Evolutionary conservation across 768 basidiomycete genomes (phyloP), one percentile per base, ranked within the genome.

Genomic region (Pulveroboletus sp.): DNA sequence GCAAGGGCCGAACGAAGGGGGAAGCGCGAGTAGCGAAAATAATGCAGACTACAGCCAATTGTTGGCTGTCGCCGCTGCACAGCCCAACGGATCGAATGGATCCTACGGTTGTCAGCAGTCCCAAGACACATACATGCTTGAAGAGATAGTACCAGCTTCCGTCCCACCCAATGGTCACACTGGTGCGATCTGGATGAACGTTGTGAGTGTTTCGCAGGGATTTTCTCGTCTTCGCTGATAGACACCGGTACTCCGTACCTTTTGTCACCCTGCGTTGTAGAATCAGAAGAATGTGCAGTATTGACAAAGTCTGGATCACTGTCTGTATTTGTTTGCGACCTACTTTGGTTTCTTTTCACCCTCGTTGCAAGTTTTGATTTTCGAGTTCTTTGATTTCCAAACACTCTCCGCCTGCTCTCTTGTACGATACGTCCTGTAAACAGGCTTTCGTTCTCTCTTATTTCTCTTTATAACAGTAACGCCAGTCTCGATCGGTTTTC

Each of bases 121-220:
- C 12, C 79, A 81, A 47, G 82, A 86, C 45, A 73, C 80, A 45
- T 89, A 79, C 57, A 79, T 87, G 73, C 73, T 81, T 31, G 86
- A 87, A 61, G 85, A 86, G 70, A 78, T 80, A 52, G 79, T 80
- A 44, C 64, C 65, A 37, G 63, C 64, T 22, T 66, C 60, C 39
- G 38, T 56, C 26, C 68, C 67, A n/a, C 46, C 55, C 49, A 65
- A 59, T 40, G 58, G 60, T n/a, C 61, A 68, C 45, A 34, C 67
- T 26, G 64, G 65, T 54, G 64, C 63, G 47, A 63, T 71, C 53
- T 75, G 73, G 79, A 68, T 73, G 67, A 70, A 69, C 37, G 69
- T 71, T 48, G 78, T 79, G 43, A 71, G 75, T 71, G 32, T 30
- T 58, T 54, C 58, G 50, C 56, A 56, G 56, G 35, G 55, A 59